Evolutionary conservation across 1,284 basidiomycete genomes (phyloP).

Genomic region (Cryptococcus floricola): DNA sequence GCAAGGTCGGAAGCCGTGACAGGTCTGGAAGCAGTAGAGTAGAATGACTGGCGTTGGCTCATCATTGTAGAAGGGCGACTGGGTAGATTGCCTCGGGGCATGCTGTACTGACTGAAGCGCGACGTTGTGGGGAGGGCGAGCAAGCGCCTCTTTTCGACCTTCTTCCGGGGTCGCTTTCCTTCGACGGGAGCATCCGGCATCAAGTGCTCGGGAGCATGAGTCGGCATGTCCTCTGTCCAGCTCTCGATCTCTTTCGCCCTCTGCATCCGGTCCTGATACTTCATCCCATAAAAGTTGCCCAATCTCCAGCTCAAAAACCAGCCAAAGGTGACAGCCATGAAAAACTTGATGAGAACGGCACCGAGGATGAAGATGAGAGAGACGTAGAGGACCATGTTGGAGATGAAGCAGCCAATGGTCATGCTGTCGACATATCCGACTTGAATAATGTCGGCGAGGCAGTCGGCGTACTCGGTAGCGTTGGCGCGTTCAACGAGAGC

Average conservation of each 20-base stretch:
- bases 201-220: conserved; percentile 84
- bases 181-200: conserved; percentile 58
- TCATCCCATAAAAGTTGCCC: conserved; percentile 88
- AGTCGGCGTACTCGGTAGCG: conserved; percentile 62
- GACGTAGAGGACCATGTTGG: conserved; percentile 87
- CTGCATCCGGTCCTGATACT: conserved; percentile 86
- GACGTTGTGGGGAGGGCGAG: conserved; percentile 75
- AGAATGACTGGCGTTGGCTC: no score
- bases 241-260: conserved; percentile 88
- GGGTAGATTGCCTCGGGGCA: no score
- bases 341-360: conserved; percentile 90
- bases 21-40: no score
- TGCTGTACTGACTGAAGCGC: no score
- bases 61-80: no score
- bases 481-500: conserved; percentile 70
- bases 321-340: conserved; percentile 92
- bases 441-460: conserved; percentile 77
- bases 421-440: conserved; percentile 93
- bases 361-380: conserved; percentile 97
- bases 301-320: conserved; percentile 97
- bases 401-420: conserved; percentile 92
- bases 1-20: no score
- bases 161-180: conserved; percentile 47
- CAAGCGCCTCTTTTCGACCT: conserved; percentile 57
- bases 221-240: conserved; percentile 95